These are phyloP conservation scores for Malassezia obtusa DNA, from an alignment of 1,284 basidiomycete genomes.

Conservation along the genomic window DNA sequence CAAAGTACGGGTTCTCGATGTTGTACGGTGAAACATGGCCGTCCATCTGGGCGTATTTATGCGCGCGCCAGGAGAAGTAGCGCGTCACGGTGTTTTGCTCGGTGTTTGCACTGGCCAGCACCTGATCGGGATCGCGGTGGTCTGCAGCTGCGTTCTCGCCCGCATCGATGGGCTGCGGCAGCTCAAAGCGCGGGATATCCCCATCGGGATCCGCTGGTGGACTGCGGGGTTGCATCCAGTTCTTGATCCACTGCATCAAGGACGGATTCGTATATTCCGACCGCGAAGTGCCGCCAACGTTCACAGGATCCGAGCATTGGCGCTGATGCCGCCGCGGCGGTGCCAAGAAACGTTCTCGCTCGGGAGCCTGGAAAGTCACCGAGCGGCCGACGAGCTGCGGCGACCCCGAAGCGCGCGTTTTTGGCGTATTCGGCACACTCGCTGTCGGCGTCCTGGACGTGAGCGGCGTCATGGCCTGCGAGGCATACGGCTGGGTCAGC, in stretches of 20 bases:
- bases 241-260: not conserved
- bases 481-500: constrained; percentile 10
- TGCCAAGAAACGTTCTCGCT: too few species aligned
- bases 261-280: not conserved
- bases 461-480: not conserved
- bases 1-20: constrained; percentile 65
- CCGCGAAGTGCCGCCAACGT: not conserved
- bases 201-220: not conserved
- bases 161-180: not conserved
- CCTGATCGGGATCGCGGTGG: not conserved
- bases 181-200: not conserved
- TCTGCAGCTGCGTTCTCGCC: not conserved
- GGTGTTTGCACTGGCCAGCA: not conserved
- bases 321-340: not conserved
- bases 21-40: constrained; percentile 48
- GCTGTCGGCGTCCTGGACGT: not conserved
- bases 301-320: not conserved
- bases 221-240: not conserved
- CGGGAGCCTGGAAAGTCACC: too few species aligned
- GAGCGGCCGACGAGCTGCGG: not conserved
- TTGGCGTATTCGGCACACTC: constrained; percentile 8
- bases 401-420: not conserved
- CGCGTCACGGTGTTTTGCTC: constrained; percentile 9
- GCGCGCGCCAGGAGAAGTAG: constrained; percentile 38
- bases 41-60: constrained; percentile 25